Evolutionary conservation across 2,329 filamentous ascomycete genomes (phyloP).

Genomic region (Tolypocladium nubicola): DNA sequence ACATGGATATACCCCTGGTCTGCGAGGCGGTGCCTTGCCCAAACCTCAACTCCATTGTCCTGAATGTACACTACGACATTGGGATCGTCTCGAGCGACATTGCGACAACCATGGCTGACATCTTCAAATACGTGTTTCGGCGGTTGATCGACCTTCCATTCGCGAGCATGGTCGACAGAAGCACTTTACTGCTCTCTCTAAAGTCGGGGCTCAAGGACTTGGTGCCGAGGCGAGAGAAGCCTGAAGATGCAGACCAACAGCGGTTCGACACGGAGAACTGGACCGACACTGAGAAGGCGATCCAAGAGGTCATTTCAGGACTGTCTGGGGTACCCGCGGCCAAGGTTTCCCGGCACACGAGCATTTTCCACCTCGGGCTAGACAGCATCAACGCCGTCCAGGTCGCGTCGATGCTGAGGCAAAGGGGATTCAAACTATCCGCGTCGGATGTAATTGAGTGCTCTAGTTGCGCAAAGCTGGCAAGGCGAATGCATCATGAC

Average conservation of each 20-base stretch:
- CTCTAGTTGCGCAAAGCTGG: constrained; percentile 32
- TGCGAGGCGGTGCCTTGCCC: constrained; percentile 58
- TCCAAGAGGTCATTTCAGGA: constrained; percentile 46
- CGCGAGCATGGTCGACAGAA: constrained; percentile 8
- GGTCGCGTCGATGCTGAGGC: constrained; percentile 57
- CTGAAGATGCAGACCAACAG: constrained; percentile 1
- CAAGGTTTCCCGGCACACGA: constrained; percentile 49
- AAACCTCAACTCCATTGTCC: constrained; percentile 36
- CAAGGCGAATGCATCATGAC: constrained; percentile 13
- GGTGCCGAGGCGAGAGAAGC: constrained; percentile 8
- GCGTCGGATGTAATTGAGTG: constrained; percentile 66
- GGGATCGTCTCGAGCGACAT: constrained; percentile 21
- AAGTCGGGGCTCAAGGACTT: constrained; percentile 10
- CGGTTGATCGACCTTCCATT: constrained; percentile 16
- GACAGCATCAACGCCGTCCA: constrained; percentile 86
- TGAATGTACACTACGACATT: constrained; percentile 54
- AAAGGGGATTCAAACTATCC: constrained; percentile 44
- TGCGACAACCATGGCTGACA: constrained; percentile 15
- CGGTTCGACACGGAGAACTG: constrained; percentile 25
- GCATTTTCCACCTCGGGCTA: constrained; percentile 79
- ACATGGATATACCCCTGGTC: constrained; percentile 68
- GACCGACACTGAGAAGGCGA: constrained; percentile 36
- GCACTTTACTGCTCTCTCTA: constrained; percentile 12
- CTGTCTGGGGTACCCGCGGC: constrained; percentile 42
- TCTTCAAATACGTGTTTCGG: constrained; percentile 19